A percentile compares a stretch with the other conserved stretches of the same genome.
These are phyloP conservation scores for Fusarium graminum DNA, from an alignment of 2,329 filamentous ascomycete species.

Conservation along the genomic window DNA sequence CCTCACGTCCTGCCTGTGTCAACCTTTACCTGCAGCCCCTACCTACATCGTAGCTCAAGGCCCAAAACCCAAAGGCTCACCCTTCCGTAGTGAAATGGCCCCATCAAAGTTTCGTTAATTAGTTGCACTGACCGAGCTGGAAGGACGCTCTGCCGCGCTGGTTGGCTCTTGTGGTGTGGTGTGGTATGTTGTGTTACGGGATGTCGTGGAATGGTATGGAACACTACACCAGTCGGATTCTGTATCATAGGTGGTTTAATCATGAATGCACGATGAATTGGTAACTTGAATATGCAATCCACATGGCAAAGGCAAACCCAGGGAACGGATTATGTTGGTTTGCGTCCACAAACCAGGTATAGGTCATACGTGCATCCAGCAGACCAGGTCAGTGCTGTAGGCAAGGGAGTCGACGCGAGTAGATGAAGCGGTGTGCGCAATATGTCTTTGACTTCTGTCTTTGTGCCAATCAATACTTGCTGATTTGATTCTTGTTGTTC, in stretches of 20 bases:
- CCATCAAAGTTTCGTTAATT: slow-evolving; percentile 30
- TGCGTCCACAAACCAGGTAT: slow-evolving; percentile 20
- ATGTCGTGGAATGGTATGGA: background rate
- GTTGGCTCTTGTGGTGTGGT: slow-evolving; percentile 22
- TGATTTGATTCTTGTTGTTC: slow-evolving; percentile 20
- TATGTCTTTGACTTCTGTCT: slow-evolving; percentile 21
- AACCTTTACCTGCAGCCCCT: slow-evolving; percentile 9
- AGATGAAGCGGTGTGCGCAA: slow-evolving; percentile 24
- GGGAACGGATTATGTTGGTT: slow-evolving; percentile 20
- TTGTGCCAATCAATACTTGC: slow-evolving; percentile 7
- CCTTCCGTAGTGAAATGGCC: slow-evolving; percentile 2
- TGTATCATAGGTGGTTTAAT: slow-evolving; percentile 23
- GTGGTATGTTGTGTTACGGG: slow-evolving; percentile 11
- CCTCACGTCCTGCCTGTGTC: slow-evolving; percentile 26
- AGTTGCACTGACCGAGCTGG: slow-evolving; percentile 36
- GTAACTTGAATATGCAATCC: slow-evolving; percentile 18
- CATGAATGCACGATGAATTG: slow-evolving; percentile 13
- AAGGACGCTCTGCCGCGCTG: slow-evolving; percentile 24
- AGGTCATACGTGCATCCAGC: background rate
- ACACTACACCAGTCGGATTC: background rate
- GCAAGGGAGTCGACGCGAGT: background rate
- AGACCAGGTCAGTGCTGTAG: background rate
- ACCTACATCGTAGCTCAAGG: slow-evolving; percentile 3
- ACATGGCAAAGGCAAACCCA: slow-evolving; percentile 29
- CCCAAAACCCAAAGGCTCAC: background rate